Conservation (phyloP, 1,284 basidiomycete species). For the Rhodofomes roseus region DNA sequence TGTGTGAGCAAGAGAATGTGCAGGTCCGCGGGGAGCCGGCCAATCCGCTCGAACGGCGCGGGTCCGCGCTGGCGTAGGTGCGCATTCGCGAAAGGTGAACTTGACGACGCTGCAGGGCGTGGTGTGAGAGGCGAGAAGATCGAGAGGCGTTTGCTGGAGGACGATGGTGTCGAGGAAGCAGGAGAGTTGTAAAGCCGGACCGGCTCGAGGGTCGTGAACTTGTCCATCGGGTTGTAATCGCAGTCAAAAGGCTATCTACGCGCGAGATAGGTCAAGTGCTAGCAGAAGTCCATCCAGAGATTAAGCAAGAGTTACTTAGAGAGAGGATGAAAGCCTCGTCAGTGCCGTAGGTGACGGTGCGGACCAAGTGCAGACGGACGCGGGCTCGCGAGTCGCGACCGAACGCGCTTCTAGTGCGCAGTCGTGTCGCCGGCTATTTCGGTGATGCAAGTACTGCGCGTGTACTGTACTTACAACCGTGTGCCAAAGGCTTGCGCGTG, state of each 20-base stretch:
- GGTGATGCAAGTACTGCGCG: no score
- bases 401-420: no score
- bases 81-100: constrained; percentile 9
- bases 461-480: no score
- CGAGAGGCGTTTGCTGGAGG: not conserved
- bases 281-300: no score
- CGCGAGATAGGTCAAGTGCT: no score
- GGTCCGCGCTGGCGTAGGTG: constrained; percentile 15
- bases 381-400: no score
- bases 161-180: constrained; percentile 8
- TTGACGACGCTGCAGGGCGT: constrained; percentile 1
- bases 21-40: constrained; percentile 74
- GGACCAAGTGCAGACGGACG: no score
- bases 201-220: constrained; percentile 74
- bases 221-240: constrained; percentile 52
- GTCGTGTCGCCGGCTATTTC: no score
- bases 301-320: no score
- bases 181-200: constrained; percentile 58
- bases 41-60: constrained; percentile 50
- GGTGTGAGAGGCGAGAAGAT: not conserved
- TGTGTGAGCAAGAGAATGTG: constrained; percentile 70
- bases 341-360: no score
- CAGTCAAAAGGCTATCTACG: not conserved
- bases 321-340: no score
- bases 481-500: no score